Percentiles rank a stretch among this genome's conserved stretches.
phyloP scores from a whole-genome alignment of 2,329 filamentous ascomycete genomes.

The Pyrenochaeta sp. region DNA sequence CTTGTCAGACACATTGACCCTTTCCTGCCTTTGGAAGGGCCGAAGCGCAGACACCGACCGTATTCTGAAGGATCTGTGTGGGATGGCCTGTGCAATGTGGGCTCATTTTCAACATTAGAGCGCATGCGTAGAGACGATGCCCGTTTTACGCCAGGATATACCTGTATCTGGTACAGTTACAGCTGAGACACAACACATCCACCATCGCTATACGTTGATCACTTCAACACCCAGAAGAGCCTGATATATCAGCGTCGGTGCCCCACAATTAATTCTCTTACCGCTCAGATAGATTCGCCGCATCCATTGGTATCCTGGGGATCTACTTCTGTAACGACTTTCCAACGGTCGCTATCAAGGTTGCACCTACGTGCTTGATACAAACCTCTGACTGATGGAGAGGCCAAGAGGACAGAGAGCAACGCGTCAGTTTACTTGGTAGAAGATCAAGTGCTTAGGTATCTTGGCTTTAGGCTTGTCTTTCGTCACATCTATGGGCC shows the following conservation, averaged over 20 bases:
- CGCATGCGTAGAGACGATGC: background rate
- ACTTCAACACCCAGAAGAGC: background rate
- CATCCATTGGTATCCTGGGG: background rate
- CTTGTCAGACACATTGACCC: background rate
- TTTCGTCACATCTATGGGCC: background rate
- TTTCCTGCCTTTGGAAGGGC: background rate
- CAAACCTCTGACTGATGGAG: background rate
- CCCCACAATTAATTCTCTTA: background rate
- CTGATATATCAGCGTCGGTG: background rate
- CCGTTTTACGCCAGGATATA: constrained; percentile 17
- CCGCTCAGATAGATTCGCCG: background rate
- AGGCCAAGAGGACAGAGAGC: background rate
- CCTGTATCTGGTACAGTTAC: constrained; percentile 15
- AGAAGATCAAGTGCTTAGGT: too few species aligned
- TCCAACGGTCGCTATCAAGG: background rate
- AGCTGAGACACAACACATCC: constrained; percentile 17
- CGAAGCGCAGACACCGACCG: background rate
- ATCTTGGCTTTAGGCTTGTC: background rate
- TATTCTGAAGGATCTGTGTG: background rate
- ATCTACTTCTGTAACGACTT: background rate
- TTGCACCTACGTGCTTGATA: background rate
- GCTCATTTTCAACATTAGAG: background rate
- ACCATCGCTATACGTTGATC: constrained; percentile 8
- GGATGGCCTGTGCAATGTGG: background rate
- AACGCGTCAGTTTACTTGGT: background rate